Base-by-base conservation (phyloP, 2,329 filamentous ascomycete genomes). In the Epichloe coenophiala region DNA sequence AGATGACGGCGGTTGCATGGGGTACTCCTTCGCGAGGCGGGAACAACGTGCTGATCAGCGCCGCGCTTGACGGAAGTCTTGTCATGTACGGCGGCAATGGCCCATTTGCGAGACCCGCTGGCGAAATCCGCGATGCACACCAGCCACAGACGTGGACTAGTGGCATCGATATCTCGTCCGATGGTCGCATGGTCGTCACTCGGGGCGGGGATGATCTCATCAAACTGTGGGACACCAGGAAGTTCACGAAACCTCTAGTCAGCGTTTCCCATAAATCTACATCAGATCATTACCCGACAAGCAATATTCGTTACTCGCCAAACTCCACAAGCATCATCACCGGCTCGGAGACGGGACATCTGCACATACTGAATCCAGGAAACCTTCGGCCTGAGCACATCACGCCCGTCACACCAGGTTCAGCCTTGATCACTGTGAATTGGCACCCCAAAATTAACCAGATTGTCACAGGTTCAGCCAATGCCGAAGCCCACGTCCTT, bases 361-460 rank as follows among this genome's bases (percentile, higher is more conserved):
- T 98, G 27, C 86, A 96, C 67, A 93, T 98, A 53, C 71, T 98
- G 53, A 97, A 96, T 62, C 87, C 93, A 1, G 93, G 89, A 39
- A 97, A 94, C 47, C 74, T 98, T 51, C 83, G 78, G 52, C 76
- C 90, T 1, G 90, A 96, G 63, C 80, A 88, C 33, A 81, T 91
- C 51, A 95, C 91, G 3, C 84, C 88, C 3, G 81, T 98, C n/a
- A 96, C 91, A 0, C 84, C 88, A 0, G 85, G 84, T 13, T 86
- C 83, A 5, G 79, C 91, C 1, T 71, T 98, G 8, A 86, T 97
- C 54, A 82, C 83, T 2, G 88, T 95, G 27, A 74, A 86, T 55
- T 98, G 93, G 93, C 91, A 98, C 61, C 77, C 86, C 19, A 95
- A 89, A 66, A 81, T 98, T 62, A 97, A 98, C 64, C 93, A 98